These are phyloP conservation scores for Aspergillus ruber DNA, from an alignment of 2,329 filamentous ascomycete genomes.

Conservation along the genomic window DNA sequence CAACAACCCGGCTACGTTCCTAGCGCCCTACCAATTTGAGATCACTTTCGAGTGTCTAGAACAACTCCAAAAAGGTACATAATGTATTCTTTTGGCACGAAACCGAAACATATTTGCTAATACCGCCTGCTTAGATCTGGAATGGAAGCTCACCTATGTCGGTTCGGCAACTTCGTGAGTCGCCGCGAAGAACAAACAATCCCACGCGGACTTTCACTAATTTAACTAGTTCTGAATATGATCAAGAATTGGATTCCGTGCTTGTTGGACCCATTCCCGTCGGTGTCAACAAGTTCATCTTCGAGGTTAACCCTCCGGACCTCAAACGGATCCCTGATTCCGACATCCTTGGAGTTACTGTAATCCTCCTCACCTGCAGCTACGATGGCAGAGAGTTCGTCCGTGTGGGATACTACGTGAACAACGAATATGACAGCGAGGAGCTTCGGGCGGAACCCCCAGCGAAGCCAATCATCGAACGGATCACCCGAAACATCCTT, in stretches of 20 bases:
- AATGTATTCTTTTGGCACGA: neutral
- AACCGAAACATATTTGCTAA: conserved; percentile 5
- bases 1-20: conserved; percentile 95
- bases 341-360: conserved; percentile 93
- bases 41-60: conserved; percentile 99
- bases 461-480: conserved; percentile 84
- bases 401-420: conserved; percentile 97
- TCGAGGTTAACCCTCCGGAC: conserved; percentile 89
- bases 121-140: conserved; percentile 61
- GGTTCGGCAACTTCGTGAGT: conserved; percentile 93
- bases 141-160: conserved; percentile 99
- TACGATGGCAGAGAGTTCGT: conserved; percentile 97
- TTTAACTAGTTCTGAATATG: conserved; percentile 72
- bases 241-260: conserved; percentile 95
- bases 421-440: conserved; percentile 96
- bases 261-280: conserved; percentile 96
- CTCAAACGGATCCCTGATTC: conserved; percentile 85
- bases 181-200: neutral
- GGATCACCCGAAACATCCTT: conserved; percentile 83
- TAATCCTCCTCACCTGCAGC: conserved; percentile 90
- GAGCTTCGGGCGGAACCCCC: conserved; percentile 85
- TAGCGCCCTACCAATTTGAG: conserved; percentile 89
- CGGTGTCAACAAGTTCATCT: conserved; percentile 97
- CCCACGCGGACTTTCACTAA: conserved; percentile 13
- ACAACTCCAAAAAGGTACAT: conserved; percentile 77